These are phyloP conservation scores for Friedmanniomyces endolithicus DNA, from an alignment of 495 filamentous ascomycete species.

Conservation along the genomic window DNA sequence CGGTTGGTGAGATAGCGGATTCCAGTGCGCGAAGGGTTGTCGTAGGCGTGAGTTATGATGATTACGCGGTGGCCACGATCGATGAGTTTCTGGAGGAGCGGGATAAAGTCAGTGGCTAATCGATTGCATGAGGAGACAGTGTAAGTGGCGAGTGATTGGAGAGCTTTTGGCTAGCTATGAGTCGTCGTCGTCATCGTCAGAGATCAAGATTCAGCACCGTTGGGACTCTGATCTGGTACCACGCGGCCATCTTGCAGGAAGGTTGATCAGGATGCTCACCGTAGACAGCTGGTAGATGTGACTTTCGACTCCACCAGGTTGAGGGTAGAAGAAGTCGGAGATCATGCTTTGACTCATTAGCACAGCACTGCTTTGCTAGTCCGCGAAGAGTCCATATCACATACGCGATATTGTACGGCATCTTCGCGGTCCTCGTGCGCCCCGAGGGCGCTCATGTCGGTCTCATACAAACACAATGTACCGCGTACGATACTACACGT, in stretches of 20 bases:
- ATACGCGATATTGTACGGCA: conserved; percentile 66
- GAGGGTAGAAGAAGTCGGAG: conserved; percentile 98
- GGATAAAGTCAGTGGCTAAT: neutral
- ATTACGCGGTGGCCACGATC: conserved; percentile 97
- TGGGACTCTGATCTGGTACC: too few relatives aligned
- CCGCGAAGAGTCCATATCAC: conserved; percentile 20
- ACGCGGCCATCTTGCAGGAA: too few relatives aligned
- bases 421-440: conserved; percentile 25
- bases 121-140: neutral
- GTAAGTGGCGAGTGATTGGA: neutral
- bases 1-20: conserved; percentile 97
- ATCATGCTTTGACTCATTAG: conserved; percentile 55
- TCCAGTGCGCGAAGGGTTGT: conserved; percentile 56
- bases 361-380: neutral
- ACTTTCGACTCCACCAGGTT: conserved; percentile 90
- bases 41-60: conserved; percentile 94
- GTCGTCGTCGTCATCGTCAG: too few relatives aligned
- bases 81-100: conserved; percentile 56
- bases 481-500: neutral
- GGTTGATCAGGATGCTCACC: conserved; percentile 16
- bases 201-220: too few relatives aligned
- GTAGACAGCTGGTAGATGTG: conserved; percentile 94
- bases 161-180: too few relatives aligned
- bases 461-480: neutral
- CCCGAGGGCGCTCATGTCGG: conserved; percentile 17